phyloP scores from a whole-genome alignment of 192 early-diverging fungal genomes.

The Spizellomyces punctatus region DNA sequence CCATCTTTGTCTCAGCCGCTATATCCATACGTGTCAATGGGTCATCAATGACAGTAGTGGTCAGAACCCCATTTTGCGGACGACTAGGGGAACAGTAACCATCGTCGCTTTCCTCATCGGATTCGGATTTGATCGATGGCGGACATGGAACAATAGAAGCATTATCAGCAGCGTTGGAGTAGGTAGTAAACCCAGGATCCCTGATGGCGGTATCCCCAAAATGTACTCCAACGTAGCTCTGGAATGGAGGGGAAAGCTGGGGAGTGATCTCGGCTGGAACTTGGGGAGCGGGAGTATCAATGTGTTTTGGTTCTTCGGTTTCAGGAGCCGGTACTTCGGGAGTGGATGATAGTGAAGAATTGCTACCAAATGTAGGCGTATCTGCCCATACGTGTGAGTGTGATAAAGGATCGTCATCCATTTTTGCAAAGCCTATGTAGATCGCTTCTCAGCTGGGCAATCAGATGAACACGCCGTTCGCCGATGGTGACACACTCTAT shows the following conservation, averaged over 20 bases:
- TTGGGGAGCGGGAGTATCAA: not conserved
- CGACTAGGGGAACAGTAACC: too few species aligned
- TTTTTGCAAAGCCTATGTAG: too few species aligned
- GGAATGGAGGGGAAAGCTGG: too few species aligned
- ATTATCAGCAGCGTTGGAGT: conserved; percentile 10
- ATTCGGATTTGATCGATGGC: conserved; percentile 12
- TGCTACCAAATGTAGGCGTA: not conserved
- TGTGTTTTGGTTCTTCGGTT: not conserved
- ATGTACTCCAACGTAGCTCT: not conserved
- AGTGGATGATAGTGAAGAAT: not conserved
- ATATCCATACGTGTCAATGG: conserved; percentile 12
- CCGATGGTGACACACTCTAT: too few species aligned
- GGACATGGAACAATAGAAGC: conserved; percentile 26
- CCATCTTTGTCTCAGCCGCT: not conserved
- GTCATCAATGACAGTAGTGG: conserved; percentile 5
- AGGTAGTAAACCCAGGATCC: not conserved
- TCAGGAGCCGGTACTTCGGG: not conserved
- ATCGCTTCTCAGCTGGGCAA: too few species aligned
- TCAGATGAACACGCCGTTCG: too few species aligned
- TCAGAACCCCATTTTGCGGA: too few species aligned
- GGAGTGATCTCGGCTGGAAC: not conserved
- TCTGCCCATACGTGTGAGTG: conserved; percentile 1
- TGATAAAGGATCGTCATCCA: not conserved
- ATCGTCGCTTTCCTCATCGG: conserved; percentile 21
- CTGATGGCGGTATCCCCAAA: not conserved